Evolutionary conservation across 2,329 filamentous ascomycete species (phyloP).

Genomic region (Penicillium glabrum): DNA sequence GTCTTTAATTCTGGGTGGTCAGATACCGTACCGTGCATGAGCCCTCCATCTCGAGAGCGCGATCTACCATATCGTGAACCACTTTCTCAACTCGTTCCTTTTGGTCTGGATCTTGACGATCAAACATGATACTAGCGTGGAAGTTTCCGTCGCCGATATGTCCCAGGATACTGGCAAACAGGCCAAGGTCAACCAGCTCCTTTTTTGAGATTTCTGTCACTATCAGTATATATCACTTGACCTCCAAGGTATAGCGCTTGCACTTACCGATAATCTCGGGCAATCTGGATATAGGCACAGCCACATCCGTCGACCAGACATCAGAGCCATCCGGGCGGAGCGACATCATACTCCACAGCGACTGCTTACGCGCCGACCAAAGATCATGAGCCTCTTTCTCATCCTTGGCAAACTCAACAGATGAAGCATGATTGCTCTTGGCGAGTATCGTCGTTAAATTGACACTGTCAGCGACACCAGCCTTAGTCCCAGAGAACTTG

Average conservation of each 20-base stretch:
- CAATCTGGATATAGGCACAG: slow-evolving; percentile 60
- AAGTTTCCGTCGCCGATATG: slow-evolving; percentile 96
- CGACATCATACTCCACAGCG: slow-evolving; percentile 61
- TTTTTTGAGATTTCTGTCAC: slow-evolving; percentile 76
- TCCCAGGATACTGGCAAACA: slow-evolving; percentile 85
- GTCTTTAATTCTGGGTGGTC: background rate
- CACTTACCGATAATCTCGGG: slow-evolving; percentile 60
- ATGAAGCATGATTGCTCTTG: slow-evolving; percentile 55
- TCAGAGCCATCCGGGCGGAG: slow-evolving; percentile 56
- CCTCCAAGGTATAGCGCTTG: fast-evolving
- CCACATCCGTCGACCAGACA: slow-evolving; percentile 63
- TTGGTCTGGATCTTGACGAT: slow-evolving; percentile 67
- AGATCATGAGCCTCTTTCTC: slow-evolving; percentile 56
- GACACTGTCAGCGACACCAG: slow-evolving; percentile 77
- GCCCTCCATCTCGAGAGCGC: slow-evolving; percentile 91
- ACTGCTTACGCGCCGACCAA: slow-evolving; percentile 62
- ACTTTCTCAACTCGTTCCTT: slow-evolving; percentile 74
- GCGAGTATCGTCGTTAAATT: slow-evolving; percentile 67
- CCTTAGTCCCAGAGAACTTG: slow-evolving; percentile 72
- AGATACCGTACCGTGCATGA: slow-evolving; percentile 66
- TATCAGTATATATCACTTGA: slow-evolving; percentile 12
- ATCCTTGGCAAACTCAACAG: slow-evolving; percentile 57
- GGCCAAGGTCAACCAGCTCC: slow-evolving; percentile 79
- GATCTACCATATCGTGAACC: slow-evolving; percentile 85
- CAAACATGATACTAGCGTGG: slow-evolving; percentile 89